Percentiles rank a stretch among this genome's conserved stretches.
These are phyloP conservation scores for Cocos nucifera DNA, from an alignment of 176 grass and related monocot genomes.

Conservation along the genomic window DNA sequence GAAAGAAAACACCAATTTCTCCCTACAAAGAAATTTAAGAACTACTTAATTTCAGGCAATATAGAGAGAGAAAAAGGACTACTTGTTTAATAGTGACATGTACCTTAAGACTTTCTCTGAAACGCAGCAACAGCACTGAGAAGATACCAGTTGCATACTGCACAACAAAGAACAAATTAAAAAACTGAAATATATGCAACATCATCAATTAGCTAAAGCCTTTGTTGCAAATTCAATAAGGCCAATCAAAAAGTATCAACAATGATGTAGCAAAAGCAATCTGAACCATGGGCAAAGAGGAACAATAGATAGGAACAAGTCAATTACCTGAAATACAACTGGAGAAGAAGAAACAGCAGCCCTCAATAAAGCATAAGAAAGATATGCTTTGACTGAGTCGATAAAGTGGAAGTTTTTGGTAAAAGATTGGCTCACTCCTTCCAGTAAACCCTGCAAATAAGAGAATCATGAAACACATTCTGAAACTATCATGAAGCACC, in stretches of 20 bases:
- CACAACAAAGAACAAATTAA: slow-evolving; percentile 24
- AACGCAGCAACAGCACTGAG: slow-evolving; percentile 89
- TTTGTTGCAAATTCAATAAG: too few species aligned
- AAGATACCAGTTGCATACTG: slow-evolving; percentile 98
- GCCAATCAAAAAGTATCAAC: too few species aligned
- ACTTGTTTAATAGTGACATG: slow-evolving; percentile 13
- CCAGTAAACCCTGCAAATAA: slow-evolving; percentile 76
- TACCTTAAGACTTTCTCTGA: slow-evolving; percentile 98
- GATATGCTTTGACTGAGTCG: slow-evolving; percentile 98
- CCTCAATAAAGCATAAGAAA: slow-evolving; percentile 87
- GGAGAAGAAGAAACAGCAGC: slow-evolving; percentile 83
- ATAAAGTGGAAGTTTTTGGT: slow-evolving; percentile 99
- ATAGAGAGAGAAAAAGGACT: slow-evolving; percentile 8
- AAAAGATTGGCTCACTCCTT: slow-evolving; percentile 80
- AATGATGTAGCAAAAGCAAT: too few species aligned
- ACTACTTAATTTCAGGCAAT: slow-evolving; percentile 1
- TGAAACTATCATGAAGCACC: slow-evolving; percentile 28
- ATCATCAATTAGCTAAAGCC: too few species aligned
- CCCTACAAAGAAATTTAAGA: slow-evolving; percentile 51
- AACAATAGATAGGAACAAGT: neutral
- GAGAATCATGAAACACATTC: slow-evolving; percentile 11
- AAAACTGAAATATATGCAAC: too few species aligned
- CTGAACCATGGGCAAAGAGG: slow-evolving; percentile 8
- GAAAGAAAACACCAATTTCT: slow-evolving; percentile 98
- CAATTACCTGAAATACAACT: slow-evolving; percentile 82